Evolutionary conservation across 2,329 filamentous ascomycete species (phyloP).

Genomic region (Iodosphaeria phyllophila): DNA sequence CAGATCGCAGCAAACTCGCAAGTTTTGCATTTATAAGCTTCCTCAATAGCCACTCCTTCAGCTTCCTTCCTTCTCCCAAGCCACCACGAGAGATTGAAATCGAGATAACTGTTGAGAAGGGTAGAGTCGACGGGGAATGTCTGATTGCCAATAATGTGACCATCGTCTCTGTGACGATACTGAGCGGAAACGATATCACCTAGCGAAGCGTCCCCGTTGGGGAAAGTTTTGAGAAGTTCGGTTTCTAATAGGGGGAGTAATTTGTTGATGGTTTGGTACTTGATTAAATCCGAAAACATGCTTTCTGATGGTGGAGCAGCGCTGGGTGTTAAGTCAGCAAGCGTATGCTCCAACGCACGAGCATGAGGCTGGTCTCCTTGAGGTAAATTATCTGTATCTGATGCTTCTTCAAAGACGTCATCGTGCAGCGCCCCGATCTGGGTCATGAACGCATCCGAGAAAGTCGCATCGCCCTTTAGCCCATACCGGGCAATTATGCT

Average conservation of each 20-base stretch:
- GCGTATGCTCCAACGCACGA: no score
- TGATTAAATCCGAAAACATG: conserved; percentile 18
- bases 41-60: conserved; percentile 60
- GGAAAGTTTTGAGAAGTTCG: conserved; percentile 33
- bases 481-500: conserved; percentile 53
- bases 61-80: conserved; percentile 53
- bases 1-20: conserved; percentile 74
- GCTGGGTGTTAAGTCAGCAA: no score
- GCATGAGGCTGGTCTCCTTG: no score
- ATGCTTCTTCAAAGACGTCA: conserved; percentile 36
- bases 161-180: conserved; percentile 32
- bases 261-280: conserved; percentile 28
- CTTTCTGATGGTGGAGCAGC: neutral
- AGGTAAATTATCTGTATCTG: conserved; percentile 8
- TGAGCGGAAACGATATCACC: conserved; percentile 32
- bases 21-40: conserved; percentile 71
- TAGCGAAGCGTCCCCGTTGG: conserved; percentile 25
- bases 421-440: conserved; percentile 54
- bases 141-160: conserved; percentile 31
- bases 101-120: conserved; percentile 46
- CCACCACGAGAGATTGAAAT: conserved; percentile 72
- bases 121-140: conserved; percentile 48
- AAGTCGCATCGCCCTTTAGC: conserved; percentile 42
- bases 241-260: conserved; percentile 24
- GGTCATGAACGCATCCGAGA: conserved; percentile 64